These are phyloP conservation scores for Fagus crenata DNA, from an alignment of 306 rosid species.

Conservation along the genomic window DNA sequence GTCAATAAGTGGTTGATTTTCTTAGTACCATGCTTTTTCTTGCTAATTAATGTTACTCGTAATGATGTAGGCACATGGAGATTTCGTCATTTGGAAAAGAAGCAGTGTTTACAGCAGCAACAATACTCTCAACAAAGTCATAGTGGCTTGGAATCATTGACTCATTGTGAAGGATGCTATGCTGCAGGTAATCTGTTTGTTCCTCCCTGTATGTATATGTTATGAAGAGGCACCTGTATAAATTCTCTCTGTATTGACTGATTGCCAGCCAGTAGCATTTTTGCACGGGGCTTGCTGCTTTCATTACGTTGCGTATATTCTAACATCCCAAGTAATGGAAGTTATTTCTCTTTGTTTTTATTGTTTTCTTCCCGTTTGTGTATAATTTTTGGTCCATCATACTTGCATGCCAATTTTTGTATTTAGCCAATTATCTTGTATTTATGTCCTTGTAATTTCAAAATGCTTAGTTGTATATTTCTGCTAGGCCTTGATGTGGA, in stretches of 20 bases:
- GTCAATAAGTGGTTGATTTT: background rate
- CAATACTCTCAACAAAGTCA: conserved; percentile 48
- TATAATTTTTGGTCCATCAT: background rate
- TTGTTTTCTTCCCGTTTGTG: background rate
- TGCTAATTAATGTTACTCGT: conserved; percentile 14
- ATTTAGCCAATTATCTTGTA: background rate
- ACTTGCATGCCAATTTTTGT: background rate
- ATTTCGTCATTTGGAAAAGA: conserved; percentile 58
- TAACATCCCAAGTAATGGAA: background rate
- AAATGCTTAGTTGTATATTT: background rate
- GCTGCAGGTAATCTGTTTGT: background rate
- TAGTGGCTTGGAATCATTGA: conserved; percentile 26
- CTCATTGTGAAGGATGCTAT: background rate
- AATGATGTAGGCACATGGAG: conserved; percentile 58
- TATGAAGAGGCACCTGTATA: no score
- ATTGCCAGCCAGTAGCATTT: background rate
- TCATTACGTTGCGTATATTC: background rate
- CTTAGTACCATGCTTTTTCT: background rate
- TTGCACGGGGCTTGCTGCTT: background rate
- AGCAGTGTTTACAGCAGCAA: conserved; percentile 71
- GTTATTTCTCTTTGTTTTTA: background rate
- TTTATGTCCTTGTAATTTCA: background rate
- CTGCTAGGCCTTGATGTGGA: background rate
- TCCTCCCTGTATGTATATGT: no score
- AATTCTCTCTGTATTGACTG: no score